Conservation (phyloP, 768 basidiomycete species). For the Rhodocollybia butyracea region DNA sequence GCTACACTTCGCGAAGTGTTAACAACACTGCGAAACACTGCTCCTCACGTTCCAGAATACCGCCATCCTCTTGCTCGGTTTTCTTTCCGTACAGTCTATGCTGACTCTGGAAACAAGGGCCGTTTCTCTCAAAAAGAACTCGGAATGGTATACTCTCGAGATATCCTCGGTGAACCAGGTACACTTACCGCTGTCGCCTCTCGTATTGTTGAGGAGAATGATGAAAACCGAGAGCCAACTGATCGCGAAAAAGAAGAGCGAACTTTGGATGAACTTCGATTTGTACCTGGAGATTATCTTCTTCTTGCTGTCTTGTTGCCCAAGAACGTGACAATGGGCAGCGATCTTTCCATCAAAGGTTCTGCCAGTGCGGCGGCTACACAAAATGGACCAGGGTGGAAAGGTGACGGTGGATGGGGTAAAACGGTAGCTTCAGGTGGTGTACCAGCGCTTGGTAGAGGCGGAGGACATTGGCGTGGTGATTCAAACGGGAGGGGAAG, state of each 20-base stretch:
- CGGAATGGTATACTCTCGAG: constrained; percentile 78
- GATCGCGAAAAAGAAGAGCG: constrained; percentile 60
- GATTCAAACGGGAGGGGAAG: constrained; percentile 52
- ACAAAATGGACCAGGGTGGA: constrained; percentile 29
- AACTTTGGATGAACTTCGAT: constrained; percentile 75
- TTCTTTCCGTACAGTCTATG: constrained; percentile 77
- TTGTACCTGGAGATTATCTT: constrained; percentile 80
- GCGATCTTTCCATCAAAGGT: constrained; percentile 52
- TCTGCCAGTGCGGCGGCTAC: constrained; percentile 27
- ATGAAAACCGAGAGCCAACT: constrained; percentile 27
- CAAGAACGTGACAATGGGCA: constrained; percentile 53
- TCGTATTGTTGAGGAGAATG: constrained; percentile 54
- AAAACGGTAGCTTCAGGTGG: constrained; percentile 22
- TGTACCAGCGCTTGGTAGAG: constrained; percentile 38
- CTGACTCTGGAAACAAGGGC: constrained; percentile 69
- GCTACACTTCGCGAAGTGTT: constrained; percentile 78
- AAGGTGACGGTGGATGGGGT: constrained; percentile 48
- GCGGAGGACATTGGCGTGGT: constrained; percentile 76
- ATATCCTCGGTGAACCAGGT: constrained; percentile 80
- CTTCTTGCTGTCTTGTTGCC: constrained; percentile 74
- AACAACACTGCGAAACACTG: constrained; percentile 69
- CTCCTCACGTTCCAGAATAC: constrained; percentile 67
- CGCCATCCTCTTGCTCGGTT: constrained; percentile 81
- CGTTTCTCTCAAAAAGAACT: constrained; percentile 75
- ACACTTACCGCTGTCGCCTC: constrained; percentile 53